Evolutionary conservation across 768 basidiomycete species (phyloP), one percentile per base, ranked within the genome.

Genomic region (Lentinula detonsa): DNA sequence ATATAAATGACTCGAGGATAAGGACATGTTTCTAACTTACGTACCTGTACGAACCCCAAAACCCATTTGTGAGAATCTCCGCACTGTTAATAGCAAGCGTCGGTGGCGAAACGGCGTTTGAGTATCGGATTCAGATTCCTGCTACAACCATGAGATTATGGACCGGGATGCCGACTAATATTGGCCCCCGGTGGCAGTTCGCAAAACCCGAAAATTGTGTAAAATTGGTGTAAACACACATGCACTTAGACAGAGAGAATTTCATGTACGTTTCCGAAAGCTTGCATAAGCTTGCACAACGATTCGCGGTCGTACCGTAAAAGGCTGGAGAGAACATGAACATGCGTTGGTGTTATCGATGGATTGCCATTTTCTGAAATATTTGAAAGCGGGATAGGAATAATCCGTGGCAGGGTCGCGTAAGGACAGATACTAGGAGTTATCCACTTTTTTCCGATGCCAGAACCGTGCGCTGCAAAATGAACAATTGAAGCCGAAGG

Each of bases 91-190:
- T 78, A 76, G 60, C 79, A 81, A 33, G 80, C 73, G 63, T 80
- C 80, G 2, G 78, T 77, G 4, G 77, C 77, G 63, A 76, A 80
- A n/a, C 79, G 69, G 8, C 73, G 74, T 21, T 74, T 72, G 33
- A 70, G 72, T 11, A 78, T 69, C 43, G 64, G 65, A 60, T 73
- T 68, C 57, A 77, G 76, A 52, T 68, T 28, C 28, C 61, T 31
- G 58, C 69, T 11, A 67, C 66, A 0, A 75, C 76, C 43, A 72
- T 68, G 10, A 63, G 66, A 11, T 69, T 40, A 40, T 10, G 39
- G 39, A 40, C 15, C 11, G 15, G 39, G 39, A 40, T 40, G 15
- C 39, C 39, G 39, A 40, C 39, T 40, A 10, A 13, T 40, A 40
- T 40, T 40, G 15, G 39, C 39, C 39, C 39, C 39, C 39, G 5